Evolutionary conservation across 495 filamentous ascomycete genomes (phyloP).

Genomic region (Aspergillus cavernicola): DNA sequence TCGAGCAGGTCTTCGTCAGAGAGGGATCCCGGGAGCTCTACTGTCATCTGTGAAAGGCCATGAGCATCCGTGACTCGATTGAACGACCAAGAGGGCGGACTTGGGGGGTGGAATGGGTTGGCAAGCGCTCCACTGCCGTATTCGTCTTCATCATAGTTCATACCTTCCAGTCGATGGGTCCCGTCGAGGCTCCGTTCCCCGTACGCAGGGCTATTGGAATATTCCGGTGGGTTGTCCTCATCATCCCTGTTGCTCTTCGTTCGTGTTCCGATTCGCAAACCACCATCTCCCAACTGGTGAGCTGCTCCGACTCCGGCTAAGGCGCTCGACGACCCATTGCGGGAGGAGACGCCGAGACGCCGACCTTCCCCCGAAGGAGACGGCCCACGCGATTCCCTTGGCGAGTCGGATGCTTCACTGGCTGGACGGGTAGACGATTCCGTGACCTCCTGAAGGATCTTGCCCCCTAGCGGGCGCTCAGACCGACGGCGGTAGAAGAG

Average conservation of each 20-base stretch:
- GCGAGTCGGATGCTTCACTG: no score
- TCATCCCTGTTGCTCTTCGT: conserved; percentile 31
- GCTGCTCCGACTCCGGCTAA: conserved; percentile 69
- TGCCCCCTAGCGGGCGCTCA: conserved; percentile 68
- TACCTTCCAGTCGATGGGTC: conserved; percentile 27
- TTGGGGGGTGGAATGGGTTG: conserved; percentile 24
- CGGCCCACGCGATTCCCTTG: conserved; percentile 45
- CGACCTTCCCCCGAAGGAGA: conserved; percentile 73
- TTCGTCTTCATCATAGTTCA: conserved; percentile 34
- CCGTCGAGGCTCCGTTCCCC: conserved; percentile 22
- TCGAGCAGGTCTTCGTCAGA: conserved; percentile 38
- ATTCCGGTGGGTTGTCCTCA: conserved; percentile 24
- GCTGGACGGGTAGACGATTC: conserved; percentile 44
- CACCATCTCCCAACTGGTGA: conserved; percentile 65
- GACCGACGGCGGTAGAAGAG: conserved; percentile 93
- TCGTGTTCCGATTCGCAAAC: conserved; percentile 40
- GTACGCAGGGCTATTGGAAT: conserved; percentile 19
- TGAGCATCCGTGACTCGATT: conserved; percentile 30
- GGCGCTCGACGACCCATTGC: conserved; percentile 79
- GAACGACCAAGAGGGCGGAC: conserved; percentile 37
- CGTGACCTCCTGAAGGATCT: conserved; percentile 65
- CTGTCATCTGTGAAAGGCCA: conserved; percentile 31
- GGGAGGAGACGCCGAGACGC: conserved; percentile 84
- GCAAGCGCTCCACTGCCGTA: conserved; percentile 17
- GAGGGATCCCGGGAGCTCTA: conserved; percentile 25